Percentiles rank a stretch among this genome's conserved stretches.
Evolutionary conservation across 2,329 filamentous ascomycete species (phyloP).

Genomic region (Venturia pyrina): DNA sequence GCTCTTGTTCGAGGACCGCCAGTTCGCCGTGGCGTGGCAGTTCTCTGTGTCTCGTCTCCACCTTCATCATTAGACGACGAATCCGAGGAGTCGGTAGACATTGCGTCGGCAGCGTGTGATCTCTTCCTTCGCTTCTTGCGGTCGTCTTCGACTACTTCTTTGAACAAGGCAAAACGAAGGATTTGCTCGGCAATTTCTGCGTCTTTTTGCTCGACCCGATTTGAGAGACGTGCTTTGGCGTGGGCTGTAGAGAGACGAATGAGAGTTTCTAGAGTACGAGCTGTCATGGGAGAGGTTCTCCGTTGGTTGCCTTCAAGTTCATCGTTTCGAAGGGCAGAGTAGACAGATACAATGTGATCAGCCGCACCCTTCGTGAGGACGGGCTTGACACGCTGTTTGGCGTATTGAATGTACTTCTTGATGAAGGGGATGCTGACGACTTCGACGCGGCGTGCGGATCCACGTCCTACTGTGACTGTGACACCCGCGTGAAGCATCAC

Average conservation of each 20-base stretch:
- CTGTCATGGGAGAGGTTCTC: conserved; percentile 88
- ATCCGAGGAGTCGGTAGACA: conserved; percentile 47
- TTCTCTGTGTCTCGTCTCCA: conserved; percentile 31
- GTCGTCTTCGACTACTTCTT: conserved; percentile 73
- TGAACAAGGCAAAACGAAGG: conserved; percentile 90
- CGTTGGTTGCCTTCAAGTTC: conserved; percentile 91
- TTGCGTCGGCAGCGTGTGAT: conserved; percentile 46
- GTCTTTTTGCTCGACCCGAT: conserved; percentile 79
- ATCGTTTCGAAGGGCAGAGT: conserved; percentile 88
- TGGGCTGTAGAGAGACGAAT: conserved; percentile 96
- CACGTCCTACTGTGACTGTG: conserved; percentile 62
- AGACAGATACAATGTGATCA: conserved; percentile 82
- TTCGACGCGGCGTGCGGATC: conserved; percentile 66
- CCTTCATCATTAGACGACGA: conserved; percentile 52
- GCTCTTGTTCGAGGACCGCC: conserved; percentile 29
- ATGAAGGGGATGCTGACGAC: conserved; percentile 95
- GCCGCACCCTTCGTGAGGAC: conserved; percentile 83
- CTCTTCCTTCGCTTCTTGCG: conserved; percentile 77
- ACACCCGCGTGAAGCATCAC: conserved; percentile 92
- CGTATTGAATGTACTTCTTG: conserved; percentile 99
- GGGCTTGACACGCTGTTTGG: conserved; percentile 84
- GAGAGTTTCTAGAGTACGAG: conserved; percentile 93
- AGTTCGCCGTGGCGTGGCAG: conserved; percentile 24
- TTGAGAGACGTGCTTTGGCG: conserved; percentile 83
- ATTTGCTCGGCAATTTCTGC: conserved; percentile 81